Conservation (phyloP, 1,284 basidiomycete species). For the Marasmius sp. region DNA sequence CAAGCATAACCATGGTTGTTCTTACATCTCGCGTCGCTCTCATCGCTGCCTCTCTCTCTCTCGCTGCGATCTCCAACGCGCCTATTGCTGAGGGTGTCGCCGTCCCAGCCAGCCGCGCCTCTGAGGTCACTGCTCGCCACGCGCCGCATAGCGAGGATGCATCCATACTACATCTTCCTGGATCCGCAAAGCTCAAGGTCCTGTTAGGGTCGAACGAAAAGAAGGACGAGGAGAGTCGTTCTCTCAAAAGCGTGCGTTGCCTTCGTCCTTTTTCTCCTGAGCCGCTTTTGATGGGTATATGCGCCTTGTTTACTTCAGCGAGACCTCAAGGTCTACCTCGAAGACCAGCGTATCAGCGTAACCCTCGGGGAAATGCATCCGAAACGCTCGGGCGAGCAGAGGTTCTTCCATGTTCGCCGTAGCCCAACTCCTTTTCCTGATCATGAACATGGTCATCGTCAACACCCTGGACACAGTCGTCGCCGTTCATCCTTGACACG, state of each 20-base stretch:
- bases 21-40: slow-evolving; percentile 43
- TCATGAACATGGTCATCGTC: slow-evolving; percentile 16
- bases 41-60: slow-evolving; percentile 41
- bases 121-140: not conserved
- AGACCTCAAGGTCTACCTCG: not conserved
- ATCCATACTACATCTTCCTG: slow-evolving; percentile 13
- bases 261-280: not conserved
- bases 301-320: not conserved
- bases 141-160: not conserved
- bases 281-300: slow-evolving; percentile 9
- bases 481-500: not conserved
- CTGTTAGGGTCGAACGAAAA: not conserved
- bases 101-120: slow-evolving; percentile 27
- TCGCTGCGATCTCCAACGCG: slow-evolving; percentile 34
- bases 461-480: slow-evolving; percentile 18
- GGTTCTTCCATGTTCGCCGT: not conserved
- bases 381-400: not conserved
- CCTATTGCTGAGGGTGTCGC: slow-evolving; percentile 36
- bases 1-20: slow-evolving; percentile 41
- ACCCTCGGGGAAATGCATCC: not conserved
- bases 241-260: not conserved
- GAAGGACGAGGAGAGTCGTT: not conserved
- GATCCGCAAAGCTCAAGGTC: not conserved
- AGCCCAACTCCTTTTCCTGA: slow-evolving; percentile 3
- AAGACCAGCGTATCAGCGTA: not conserved